Evolutionary conservation across 1,284 basidiomycete species (phyloP).

Genomic region (Bondarzewia mesenterica): DNA sequence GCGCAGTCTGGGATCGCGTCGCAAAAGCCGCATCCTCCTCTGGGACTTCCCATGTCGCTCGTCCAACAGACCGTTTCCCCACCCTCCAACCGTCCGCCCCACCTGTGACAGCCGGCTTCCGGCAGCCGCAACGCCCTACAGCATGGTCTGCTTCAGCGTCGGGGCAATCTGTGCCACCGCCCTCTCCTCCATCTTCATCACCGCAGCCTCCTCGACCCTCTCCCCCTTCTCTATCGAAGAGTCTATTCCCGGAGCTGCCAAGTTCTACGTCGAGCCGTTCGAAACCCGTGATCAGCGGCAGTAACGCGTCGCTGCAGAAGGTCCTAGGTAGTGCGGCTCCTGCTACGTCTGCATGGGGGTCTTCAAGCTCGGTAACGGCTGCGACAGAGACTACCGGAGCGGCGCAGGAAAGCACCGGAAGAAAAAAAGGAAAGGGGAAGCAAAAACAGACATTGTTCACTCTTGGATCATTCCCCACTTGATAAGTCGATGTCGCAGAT

Average conservation of each 20-base stretch:
- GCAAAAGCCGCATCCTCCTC: conserved; percentile 69
- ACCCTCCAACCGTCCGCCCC: conserved; percentile 23
- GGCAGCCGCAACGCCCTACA: conserved; percentile 42
- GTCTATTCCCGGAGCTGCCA: conserved; percentile 70
- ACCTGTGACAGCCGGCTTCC: conserved; percentile 22
- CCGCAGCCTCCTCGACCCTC: conserved; percentile 19
- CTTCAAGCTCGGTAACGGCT: conserved; percentile 17
- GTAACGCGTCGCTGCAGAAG: conserved; percentile 62
- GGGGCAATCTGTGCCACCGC: conserved; percentile 12
- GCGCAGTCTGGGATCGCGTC: conserved; percentile 80
- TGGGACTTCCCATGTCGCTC: conserved; percentile 21
- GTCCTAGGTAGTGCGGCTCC: conserved; percentile 54
- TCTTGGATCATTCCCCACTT: conserved; percentile 47
- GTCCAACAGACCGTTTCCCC: conserved; percentile 35
- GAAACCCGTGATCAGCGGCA: conserved; percentile 45
- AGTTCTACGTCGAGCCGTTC: conserved; percentile 27
- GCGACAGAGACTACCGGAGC: conserved; percentile 11
- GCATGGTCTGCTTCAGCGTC: conserved; percentile 41
- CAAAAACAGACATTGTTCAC: conserved; percentile 80
- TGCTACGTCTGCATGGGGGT: conserved; percentile 42
- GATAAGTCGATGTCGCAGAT: too few relatives aligned
- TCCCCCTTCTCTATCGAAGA: conserved; percentile 41
- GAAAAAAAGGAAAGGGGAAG: conserved; percentile 78
- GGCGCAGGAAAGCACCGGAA: conserved; percentile 29
- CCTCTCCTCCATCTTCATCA: conserved; percentile 17